These are phyloP conservation scores for Cyanidioschyzon merolae DNA, from an alignment of 23 red algal species.

Conservation along the genomic window DNA sequence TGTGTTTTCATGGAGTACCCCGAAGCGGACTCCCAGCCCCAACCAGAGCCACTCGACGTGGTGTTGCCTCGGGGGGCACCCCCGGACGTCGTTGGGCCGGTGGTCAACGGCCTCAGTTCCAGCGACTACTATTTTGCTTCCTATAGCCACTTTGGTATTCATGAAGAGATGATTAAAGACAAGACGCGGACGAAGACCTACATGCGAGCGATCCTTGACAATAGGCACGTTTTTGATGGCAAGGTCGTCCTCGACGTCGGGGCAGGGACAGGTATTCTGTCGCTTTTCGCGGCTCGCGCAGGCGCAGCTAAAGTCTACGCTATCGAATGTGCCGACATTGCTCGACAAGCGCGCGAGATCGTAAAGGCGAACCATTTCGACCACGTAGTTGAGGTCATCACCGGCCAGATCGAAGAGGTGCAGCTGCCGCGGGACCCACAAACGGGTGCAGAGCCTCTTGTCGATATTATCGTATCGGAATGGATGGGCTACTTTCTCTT, in stretches of 20 bases:
- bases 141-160: slow-evolving; percentile 94
- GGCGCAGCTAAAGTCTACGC: slow-evolving; percentile 87
- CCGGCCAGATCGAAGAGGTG: slow-evolving; percentile 83
- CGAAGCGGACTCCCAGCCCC: neutral
- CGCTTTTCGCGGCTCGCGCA: slow-evolving; percentile 83
- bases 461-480: slow-evolving; percentile 96
- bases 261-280: slow-evolving; percentile 82
- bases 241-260: slow-evolving; percentile 94
- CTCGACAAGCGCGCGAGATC: slow-evolving; percentile 69
- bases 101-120: slow-evolving; percentile 47
- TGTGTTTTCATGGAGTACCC: slow-evolving; percentile 7
- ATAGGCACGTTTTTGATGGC: slow-evolving; percentile 63
- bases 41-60: neutral
- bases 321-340: slow-evolving; percentile 79
- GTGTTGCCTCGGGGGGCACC: neutral
- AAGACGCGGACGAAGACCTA: slow-evolving; percentile 71
- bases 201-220: slow-evolving; percentile 84
- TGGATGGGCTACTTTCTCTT: slow-evolving; percentile 99
- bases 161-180: slow-evolving; percentile 99
- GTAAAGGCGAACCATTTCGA: slow-evolving; percentile 56
- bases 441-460: slow-evolving; percentile 17
- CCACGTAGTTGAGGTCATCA: slow-evolving; percentile 53
- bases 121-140: slow-evolving; percentile 98
- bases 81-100: slow-evolving; percentile 6
- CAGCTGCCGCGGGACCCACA: slow-evolving; percentile 31